Conservation (phyloP, 177 flowering plant genomes). For the Vitis hybrid region DNA sequence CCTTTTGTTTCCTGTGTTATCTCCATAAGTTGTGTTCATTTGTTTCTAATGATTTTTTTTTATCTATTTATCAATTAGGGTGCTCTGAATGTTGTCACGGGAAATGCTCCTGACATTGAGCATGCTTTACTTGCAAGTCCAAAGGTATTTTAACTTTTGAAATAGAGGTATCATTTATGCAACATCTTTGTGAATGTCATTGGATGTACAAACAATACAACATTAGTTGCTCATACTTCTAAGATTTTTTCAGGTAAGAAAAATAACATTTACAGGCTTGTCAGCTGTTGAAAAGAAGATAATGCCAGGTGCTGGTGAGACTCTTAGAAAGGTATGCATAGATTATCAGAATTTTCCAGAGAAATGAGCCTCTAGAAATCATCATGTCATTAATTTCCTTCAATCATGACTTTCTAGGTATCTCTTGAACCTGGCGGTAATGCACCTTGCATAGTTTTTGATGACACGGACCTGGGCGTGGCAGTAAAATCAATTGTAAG, state of each 20-base stretch:
- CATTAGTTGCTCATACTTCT: neutral
- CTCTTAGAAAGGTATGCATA: conserved; percentile 79
- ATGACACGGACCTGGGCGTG: conserved; percentile 94
- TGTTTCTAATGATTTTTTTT: conserved; percentile 7
- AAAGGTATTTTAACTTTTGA: conserved; percentile 40
- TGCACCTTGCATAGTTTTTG: conserved; percentile 97
- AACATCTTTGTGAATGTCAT: neutral
- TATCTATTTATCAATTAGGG: conserved; percentile 49
- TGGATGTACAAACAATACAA: neutral
- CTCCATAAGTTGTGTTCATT: conserved; percentile 1
- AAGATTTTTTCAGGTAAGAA: conserved; percentile 56
- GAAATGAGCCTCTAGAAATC: neutral
- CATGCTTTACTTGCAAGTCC: conserved; percentile 79
- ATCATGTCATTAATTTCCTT: neutral
- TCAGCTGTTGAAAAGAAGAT: conserved; percentile 96
- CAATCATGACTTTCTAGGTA: conserved; percentile 43
- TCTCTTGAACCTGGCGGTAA: conserved; percentile 98
- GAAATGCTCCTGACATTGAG: conserved; percentile 89
- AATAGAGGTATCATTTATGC: no score
- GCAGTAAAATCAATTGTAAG: conserved; percentile 97
- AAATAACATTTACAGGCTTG: conserved; percentile 97
- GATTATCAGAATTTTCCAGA: neutral
- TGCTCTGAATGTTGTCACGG: conserved; percentile 92
- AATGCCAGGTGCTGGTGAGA: conserved; percentile 89
- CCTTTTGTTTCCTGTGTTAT: neutral